Conservation (phyloP, 2,329 filamentous ascomycete genomes). For the Colletotrichum melonis region DNA sequence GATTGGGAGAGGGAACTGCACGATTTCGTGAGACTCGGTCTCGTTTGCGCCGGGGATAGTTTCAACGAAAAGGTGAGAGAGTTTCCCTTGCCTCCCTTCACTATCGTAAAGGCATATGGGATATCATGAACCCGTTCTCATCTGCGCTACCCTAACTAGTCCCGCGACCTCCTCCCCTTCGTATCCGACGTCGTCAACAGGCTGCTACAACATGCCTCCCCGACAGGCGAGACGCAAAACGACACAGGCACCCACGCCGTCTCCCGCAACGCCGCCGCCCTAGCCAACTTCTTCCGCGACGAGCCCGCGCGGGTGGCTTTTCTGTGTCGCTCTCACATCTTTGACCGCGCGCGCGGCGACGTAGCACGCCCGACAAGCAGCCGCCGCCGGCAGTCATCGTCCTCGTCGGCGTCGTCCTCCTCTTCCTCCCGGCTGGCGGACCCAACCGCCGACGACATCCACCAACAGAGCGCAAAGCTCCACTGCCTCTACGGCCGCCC, state of each 20-base stretch:
- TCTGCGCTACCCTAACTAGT: conserved; percentile 42
- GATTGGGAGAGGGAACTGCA: conserved; percentile 58
- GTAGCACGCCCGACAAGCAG: neutral
- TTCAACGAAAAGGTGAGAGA: conserved; percentile 53
- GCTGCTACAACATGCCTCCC: conserved; percentile 57
- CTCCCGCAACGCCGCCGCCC: conserved; percentile 60
- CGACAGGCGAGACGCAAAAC: conserved; percentile 44
- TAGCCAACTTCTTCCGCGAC: conserved; percentile 57
- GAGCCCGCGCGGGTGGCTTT: conserved; percentile 68
- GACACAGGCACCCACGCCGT: conserved; percentile 49
- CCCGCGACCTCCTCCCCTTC: conserved; percentile 59
- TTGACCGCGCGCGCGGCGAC: conserved; percentile 63
- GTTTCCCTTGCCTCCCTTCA: neutral
- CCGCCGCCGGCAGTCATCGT: neutral
- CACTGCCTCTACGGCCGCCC: conserved; percentile 77
- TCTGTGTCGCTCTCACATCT: conserved; percentile 73
- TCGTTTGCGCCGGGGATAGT: conserved; percentile 50
- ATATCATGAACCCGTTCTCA: neutral
- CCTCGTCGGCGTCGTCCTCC: neutral
- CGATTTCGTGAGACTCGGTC: conserved; percentile 55
- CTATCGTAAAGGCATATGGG: too few species aligned
- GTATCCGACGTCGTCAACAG: conserved; percentile 58
- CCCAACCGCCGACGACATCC: conserved; percentile 36
- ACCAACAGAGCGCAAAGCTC: conserved; percentile 76
- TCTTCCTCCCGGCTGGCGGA: neutral